Base-by-base conservation (phyloP, 73 alveolate species). In the Stentor coeruleus region DNA sequence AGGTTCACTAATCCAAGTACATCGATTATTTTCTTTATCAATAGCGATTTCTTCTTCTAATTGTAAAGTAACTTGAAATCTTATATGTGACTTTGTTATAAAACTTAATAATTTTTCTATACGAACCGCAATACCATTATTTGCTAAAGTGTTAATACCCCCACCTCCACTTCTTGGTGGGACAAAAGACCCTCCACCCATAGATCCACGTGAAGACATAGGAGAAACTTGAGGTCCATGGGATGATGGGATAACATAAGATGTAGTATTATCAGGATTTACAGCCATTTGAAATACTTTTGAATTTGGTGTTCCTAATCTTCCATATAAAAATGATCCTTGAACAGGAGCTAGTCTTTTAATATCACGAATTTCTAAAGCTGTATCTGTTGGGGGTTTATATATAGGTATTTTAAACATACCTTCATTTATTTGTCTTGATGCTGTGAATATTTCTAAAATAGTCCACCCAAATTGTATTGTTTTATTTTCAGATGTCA, bases 381-480 rank as follows among this genome's bases (percentile, higher is more conserved):
- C 88, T n/a, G 92, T 88, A 37, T 86, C 85, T 40, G 98, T 93
- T 38, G 92, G 94, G 3, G 94, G 92, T 60, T 82, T 89, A 81
- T 93, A 93, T 4, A 93, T 79, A 0, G 98, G 98, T 76, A 94
- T 55, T 79, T 91, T 89, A 84, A 87, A 91, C 66, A 86, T 84
- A 0, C 98, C 98, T 42, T 91, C 81, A 81, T 89, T 94, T 30
- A 94, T 76, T 42, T 89, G 86, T 60, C 85, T 84, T 77, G 87
- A 85, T 73, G 40, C 85, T 77, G 86, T 92, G 66, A 87, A 94
- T 30, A 94, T 77, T 76, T 94, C 97, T 14, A 94, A 88, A 3
- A 89, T 79, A 6, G 96, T 90, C 97, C 98, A 94, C n/a, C 97
- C 98, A 81, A 84, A 92, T 1, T 96, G 87, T 73, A 74, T 86